Base-by-base conservation (phyloP, 2,329 filamentous ascomycete species). In the Cercospora beticola region DNA sequence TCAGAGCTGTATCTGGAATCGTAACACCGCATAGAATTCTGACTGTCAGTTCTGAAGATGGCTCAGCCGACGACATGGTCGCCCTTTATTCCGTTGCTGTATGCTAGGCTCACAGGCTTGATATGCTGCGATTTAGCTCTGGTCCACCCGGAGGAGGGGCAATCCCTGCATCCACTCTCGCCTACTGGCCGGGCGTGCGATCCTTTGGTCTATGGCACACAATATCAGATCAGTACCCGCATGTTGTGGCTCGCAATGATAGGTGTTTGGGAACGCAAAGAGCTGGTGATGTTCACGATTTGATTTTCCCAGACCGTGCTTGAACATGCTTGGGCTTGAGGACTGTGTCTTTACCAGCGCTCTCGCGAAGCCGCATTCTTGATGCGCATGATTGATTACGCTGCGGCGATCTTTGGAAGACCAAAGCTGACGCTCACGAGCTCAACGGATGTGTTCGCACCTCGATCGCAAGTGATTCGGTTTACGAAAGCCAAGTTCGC, bases 1-100 rank as follows among this genome's bases (percentile, higher is more conserved):
- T 77, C 30, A 81, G 70, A 3, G 78, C 76, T 2, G 79, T 81
- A 60, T 81, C 76, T 10, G 76, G 76, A 36, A 82, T 74, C 2
- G 74, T 73, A 18, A 81, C 71, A 30, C 78, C 78, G 8, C 78
- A 80, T 56, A 56, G 23, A 23, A 56, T 5, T 56, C 49, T 56
- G 49, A 16, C 21, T 8, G 21, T 14, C 8, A 30, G 12, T 2
- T 26, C 14, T 9, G 49, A 30, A 5, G 23, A 16, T 28, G 23
- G 7, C 8, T 56, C 26, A 4, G 14, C n/a, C 8, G 49, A 56
- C 12, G 14, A 21, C 49, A 56, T 56, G 23, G 6, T 16, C 49
- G 10, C 5, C 2, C 7, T 28, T 8, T 56, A 2, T 26, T 8
- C 1, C n/a, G 49, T 16, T 56, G 5, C 12, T 30, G 1, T 56